Evolutionary conservation across 2,329 filamentous ascomycete genomes (phyloP).

Genomic region (Coniochaeta sp.): DNA sequence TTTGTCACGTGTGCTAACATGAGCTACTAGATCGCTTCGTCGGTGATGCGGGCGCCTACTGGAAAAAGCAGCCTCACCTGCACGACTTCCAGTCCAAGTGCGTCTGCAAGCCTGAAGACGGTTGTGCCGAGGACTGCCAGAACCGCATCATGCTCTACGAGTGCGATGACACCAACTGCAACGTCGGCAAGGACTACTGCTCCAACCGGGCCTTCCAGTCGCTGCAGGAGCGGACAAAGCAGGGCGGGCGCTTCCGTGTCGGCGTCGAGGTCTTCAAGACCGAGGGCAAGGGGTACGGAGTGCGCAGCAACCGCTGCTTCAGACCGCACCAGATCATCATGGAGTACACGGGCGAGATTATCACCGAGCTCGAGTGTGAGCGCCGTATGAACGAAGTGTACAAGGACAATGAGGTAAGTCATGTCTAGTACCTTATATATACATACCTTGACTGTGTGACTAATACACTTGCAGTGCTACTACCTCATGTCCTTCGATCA

Average conservation of each 20-base stretch:
- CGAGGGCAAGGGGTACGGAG: conserved; percentile 77
- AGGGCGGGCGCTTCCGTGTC: conserved; percentile 78
- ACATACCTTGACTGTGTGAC: conserved; percentile 10
- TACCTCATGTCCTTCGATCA: conserved; percentile 99
- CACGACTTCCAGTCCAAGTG: conserved; percentile 71
- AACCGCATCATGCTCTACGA: conserved; percentile 98
- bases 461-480: conserved; percentile 61
- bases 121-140: conserved; percentile 84
- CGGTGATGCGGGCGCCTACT: conserved; percentile 70
- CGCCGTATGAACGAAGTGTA: conserved; percentile 89
- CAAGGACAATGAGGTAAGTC: conserved; percentile 78
- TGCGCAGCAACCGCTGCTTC: conserved; percentile 85
- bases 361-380: conserved; percentile 90
- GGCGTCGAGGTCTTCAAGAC: conserved; percentile 96
- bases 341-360: conserved; percentile 96
- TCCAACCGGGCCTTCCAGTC: conserved; percentile 83
- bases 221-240: conserved; percentile 65
- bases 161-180: conserved; percentile 86
- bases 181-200: conserved; percentile 64
- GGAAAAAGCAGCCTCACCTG: conserved; percentile 71
- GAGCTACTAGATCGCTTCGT: conserved; percentile 74
- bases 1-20: conserved; percentile 7
- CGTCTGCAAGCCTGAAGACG: conserved; percentile 67
- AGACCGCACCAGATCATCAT: conserved; percentile 90
- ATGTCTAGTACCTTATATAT: conserved; percentile 2